A percentile compares a stretch with the other conserved stretches of the same genome.
phyloP scores from a whole-genome alignment of 352 stramenopile species.

The Phytophthora sp. region DNA sequence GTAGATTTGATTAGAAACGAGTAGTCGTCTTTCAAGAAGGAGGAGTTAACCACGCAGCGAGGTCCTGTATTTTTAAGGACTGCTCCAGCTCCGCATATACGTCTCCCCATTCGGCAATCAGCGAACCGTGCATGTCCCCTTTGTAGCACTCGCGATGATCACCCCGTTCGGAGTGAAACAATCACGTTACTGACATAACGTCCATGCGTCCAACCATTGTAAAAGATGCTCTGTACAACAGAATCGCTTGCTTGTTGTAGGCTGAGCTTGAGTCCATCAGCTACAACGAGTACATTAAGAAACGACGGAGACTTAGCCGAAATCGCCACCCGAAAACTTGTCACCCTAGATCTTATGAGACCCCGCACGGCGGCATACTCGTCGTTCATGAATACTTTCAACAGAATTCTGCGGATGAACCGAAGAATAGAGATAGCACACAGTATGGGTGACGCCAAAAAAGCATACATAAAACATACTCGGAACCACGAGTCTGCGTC shows the following conservation, averaged over 20 bases:
- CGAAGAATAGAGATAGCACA: no score
- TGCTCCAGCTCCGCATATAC: not conserved
- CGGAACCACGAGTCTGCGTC: no score
- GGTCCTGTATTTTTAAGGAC: not conserved
- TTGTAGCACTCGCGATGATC: slow-evolving; percentile 24
- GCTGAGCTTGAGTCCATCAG: slow-evolving; percentile 43
- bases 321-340: no score
- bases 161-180: slow-evolving; percentile 19
- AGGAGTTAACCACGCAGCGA: not conserved
- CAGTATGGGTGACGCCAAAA: no score
- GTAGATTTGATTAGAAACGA: no score
- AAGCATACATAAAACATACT: no score
- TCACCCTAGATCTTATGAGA: no score
- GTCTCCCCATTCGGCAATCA: slow-evolving; percentile 10
- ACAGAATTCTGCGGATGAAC: no score
- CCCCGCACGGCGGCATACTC: no score
- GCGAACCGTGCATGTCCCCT: slow-evolving; percentile 40
- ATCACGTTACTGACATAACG: slow-evolving; percentile 43
- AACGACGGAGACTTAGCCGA: no score
- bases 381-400: no score
- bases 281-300: not conserved
- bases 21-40: not conserved
- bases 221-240: slow-evolving; percentile 37
- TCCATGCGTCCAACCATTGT: slow-evolving; percentile 48
- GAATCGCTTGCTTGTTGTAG: slow-evolving; percentile 17